These are phyloP conservation scores for Podila horticola DNA, from an alignment of 192 early-diverging fungal species.

Conservation along the genomic window DNA sequence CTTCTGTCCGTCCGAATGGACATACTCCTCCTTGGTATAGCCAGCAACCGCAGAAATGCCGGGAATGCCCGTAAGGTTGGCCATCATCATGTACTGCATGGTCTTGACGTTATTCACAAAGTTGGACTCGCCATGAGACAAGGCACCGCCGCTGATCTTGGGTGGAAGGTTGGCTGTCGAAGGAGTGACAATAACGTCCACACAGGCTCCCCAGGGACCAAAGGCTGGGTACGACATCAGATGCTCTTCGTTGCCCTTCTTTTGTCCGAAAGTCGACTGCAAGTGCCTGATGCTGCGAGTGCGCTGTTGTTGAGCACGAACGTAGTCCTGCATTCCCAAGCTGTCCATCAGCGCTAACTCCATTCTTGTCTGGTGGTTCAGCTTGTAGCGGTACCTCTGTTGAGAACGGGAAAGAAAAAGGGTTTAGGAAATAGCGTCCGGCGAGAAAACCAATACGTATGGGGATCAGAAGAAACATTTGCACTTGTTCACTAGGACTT, in stretches of 20 bases:
- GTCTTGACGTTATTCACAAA: slow-evolving; percentile 56
- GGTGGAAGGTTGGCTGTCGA: slow-evolving; percentile 67
- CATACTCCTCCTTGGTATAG: slow-evolving; percentile 42
- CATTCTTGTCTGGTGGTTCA: slow-evolving; percentile 58
- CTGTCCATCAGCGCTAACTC: slow-evolving; percentile 45
- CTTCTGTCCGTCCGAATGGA: slow-evolving; percentile 15
- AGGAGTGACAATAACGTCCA: slow-evolving; percentile 75
- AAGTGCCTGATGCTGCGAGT: slow-evolving; percentile 66
- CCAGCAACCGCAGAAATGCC: slow-evolving; percentile 71
- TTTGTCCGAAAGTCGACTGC: slow-evolving; percentile 55
- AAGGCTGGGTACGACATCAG: slow-evolving; percentile 23
- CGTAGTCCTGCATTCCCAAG: slow-evolving; percentile 58
- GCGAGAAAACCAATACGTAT: too few species aligned
- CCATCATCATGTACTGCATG: slow-evolving; percentile 70
- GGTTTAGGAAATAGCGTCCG: too few species aligned
- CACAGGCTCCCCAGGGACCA: slow-evolving; percentile 17
- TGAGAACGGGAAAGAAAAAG: neutral
- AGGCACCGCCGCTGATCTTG: slow-evolving; percentile 53
- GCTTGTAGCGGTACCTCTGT: slow-evolving; percentile 37
- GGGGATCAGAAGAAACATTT: neutral
- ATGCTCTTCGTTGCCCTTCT: slow-evolving; percentile 17
- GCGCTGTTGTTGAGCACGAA: slow-evolving; percentile 61
- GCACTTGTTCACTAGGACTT: neutral
- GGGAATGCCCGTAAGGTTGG: slow-evolving; percentile 75
- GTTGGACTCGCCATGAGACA: slow-evolving; percentile 63